Conservation (phyloP, 768 basidiomycete species). For the Xerocomellus amylosporus region DNA sequence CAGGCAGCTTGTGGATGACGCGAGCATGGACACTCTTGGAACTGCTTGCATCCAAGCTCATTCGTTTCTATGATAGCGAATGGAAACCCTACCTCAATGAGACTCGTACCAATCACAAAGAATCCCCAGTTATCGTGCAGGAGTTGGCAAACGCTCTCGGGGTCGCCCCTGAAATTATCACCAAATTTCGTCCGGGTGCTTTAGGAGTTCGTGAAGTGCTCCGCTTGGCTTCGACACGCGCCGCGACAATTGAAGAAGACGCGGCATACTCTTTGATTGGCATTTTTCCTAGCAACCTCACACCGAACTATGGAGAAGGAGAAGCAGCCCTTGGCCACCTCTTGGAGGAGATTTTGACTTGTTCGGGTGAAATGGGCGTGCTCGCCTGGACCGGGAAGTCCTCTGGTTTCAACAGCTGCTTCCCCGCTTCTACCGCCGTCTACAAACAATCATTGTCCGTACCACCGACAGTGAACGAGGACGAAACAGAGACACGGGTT, state of each 20-base stretch:
- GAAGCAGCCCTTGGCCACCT: conserved; percentile 10
- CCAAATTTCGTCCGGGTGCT: conserved; percentile 1
- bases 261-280: conserved; percentile 8
- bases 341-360: conserved; percentile 5
- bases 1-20: conserved; percentile 7
- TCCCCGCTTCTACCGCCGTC: conserved; percentile 1
- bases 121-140: conserved; percentile 2
- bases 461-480: not conserved
- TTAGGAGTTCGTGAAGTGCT: conserved; percentile 2
- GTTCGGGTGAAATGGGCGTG: conserved; percentile 1
- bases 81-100: conserved; percentile 12
- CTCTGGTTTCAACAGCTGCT: conserved; percentile 8
- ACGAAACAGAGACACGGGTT: not conserved
- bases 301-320: conserved; percentile 9
- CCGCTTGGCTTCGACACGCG: conserved; percentile 8
- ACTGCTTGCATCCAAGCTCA: conserved; percentile 9
- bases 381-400: conserved; percentile 7
- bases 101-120: conserved; percentile 7
- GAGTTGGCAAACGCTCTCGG: conserved; percentile 5
- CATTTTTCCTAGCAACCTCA: conserved; percentile 4
- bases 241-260: conserved; percentile 7
- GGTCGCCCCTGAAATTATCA: conserved; percentile 6
- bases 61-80: conserved; percentile 10
- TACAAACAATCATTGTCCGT: not conserved
- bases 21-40: conserved; percentile 15